Conservation (phyloP, 139 green algal genomes). For the Limnomonas spitsbergensis region DNA sequence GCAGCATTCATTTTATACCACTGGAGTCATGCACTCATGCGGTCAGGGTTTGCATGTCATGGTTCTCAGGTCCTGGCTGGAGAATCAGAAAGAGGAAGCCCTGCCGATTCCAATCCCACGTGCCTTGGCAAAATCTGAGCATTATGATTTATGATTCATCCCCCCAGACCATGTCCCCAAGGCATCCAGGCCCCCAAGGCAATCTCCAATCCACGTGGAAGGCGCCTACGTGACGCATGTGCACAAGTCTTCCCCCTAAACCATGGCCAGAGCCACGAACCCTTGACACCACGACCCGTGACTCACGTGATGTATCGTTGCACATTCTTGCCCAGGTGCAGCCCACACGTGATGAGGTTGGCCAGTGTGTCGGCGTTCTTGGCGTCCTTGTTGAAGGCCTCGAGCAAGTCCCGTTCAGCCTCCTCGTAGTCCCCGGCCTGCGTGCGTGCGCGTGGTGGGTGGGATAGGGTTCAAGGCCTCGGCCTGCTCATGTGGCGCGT, state of each 20-base stretch:
- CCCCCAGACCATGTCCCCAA: background rate
- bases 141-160: no score
- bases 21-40: background rate
- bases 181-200: background rate
- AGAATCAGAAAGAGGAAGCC: no score
- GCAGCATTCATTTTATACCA: background rate
- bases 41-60: background rate
- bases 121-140: no score
- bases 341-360: slow-evolving; percentile 79
- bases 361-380: slow-evolving; percentile 86
- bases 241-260: background rate
- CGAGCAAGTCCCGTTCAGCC: slow-evolving; percentile 64
- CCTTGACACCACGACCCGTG: background rate
- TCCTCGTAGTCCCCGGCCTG: slow-evolving; percentile 55
- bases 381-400: slow-evolving; percentile 84
- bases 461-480: slow-evolving; percentile 39
- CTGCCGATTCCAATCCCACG: no score
- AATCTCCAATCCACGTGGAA: background rate
- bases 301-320: slow-evolving; percentile 64
- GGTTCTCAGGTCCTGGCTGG: background rate
- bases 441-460: background rate
- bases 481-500: slow-evolving; percentile 36
- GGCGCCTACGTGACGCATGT: background rate
- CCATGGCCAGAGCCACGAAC: background rate
- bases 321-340: slow-evolving; percentile 84